Evolutionary conservation across 2,329 filamentous ascomycete genomes (phyloP), one percentile per base, ranked within the genome.

Genomic region (Microsporum canis): DNA sequence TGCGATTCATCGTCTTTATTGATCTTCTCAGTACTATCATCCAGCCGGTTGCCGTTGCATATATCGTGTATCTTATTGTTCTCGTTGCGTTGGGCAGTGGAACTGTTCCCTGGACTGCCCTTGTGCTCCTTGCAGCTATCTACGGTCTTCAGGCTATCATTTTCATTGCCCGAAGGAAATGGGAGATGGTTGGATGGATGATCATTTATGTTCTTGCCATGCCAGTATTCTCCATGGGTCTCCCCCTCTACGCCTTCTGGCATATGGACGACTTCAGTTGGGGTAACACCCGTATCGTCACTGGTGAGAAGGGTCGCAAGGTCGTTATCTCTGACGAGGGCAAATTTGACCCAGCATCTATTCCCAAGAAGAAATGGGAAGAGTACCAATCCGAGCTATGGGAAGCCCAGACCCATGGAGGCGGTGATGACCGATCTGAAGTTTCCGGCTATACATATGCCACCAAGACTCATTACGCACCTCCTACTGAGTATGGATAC

Each of bases 101-200:
- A 1, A 79, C 87, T 4, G 80, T 97, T 5, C 92, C 92, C 0
- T 76, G 92, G 61, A 95, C 88, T 0, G 87, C 94, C 0, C 95
- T 99, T 72, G 83, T 99, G 71, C 80, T 99, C 57, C 82, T 99
- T 7, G 94, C 84, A 69, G 92, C 88, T n/a, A 94, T 99, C 68
- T 99, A 97, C 73, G 94, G 94, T 84, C 78, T 99, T 12, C 94
- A 99, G 71, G 92, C 89, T 49, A 86, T 97, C 71, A 96, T 99
- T 73, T 99, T 99, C 79, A 96, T 97, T 69, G 71, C 96, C 61
- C 88, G 90, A 62, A 88, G 92, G 70, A 96, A 96, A 78, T 99
- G 94, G 94, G 92, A 99, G 74, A 97, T 97, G 92, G 88, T 99
- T 67, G 94, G 92, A 39, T 99, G 94, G 94, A 96, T 99, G 91